These are phyloP conservation scores for Alternaria postmessia DNA, from an alignment of 2,329 filamentous ascomycete species.

Conservation along the genomic window DNA sequence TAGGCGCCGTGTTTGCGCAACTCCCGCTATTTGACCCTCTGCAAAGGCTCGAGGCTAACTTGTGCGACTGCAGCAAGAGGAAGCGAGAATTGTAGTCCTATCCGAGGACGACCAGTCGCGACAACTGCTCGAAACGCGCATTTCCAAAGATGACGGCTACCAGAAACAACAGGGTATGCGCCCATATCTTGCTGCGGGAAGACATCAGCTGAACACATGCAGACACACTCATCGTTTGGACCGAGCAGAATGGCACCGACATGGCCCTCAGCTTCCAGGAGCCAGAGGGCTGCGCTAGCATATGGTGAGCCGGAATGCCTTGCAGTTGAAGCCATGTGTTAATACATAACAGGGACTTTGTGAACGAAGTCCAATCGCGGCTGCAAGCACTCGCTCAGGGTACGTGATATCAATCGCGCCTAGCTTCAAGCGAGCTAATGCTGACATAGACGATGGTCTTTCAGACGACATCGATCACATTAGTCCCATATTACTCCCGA, in stretches of 20 bases:
- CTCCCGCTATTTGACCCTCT: conserved; percentile 21
- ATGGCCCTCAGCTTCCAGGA: conserved; percentile 99
- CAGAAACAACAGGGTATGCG: conserved; percentile 92
- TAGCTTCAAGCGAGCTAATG: conserved; percentile 24
- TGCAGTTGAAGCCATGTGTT: conserved; percentile 12
- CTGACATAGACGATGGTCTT: conserved; percentile 75
- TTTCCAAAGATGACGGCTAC: conserved; percentile 93
- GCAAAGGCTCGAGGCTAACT: conserved; percentile 48
- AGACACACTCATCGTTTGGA: conserved; percentile 99
- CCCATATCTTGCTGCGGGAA: neutral
- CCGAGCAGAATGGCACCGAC: conserved; percentile 86
- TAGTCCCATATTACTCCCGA: conserved; percentile 75
- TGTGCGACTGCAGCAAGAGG: conserved; percentile 69
- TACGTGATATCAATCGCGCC: conserved; percentile 49
- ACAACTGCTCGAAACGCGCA: conserved; percentile 85
- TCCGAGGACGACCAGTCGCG: conserved; percentile 90
- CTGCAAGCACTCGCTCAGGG: conserved; percentile 70
- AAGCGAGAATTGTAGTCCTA: conserved; percentile 87
- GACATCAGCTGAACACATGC: conserved; percentile 34
- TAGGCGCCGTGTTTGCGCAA: conserved; percentile 16
- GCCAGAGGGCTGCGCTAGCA: conserved; percentile 87
- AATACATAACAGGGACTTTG: conserved; percentile 77
- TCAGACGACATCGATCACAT: conserved; percentile 85
- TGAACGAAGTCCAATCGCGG: conserved; percentile 82
- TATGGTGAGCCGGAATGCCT: conserved; percentile 70